phyloP scores from a whole-genome alignment of 2,329 filamentous ascomycete genomes.

The Coniochaeta hoffmannii region DNA sequence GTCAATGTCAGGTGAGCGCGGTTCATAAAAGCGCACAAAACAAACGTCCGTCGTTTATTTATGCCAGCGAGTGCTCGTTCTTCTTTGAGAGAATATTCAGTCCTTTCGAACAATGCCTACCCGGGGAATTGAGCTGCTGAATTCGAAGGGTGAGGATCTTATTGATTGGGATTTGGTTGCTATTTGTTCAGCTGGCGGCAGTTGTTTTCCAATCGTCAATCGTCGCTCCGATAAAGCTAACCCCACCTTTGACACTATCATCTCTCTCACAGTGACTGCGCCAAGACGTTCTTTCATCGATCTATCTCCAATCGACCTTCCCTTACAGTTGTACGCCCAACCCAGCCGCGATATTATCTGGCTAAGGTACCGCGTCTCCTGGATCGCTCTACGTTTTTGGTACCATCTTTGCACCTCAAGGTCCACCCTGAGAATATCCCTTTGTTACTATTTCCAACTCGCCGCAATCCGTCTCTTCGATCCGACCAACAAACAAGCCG shows the following conservation, averaged over 20 bases:
- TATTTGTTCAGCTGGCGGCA: neutral
- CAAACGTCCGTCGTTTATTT: no score
- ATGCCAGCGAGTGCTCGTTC: no score
- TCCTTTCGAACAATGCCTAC: no score
- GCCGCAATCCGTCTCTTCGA: neutral
- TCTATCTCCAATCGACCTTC: conserved; percentile 2
- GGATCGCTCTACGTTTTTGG: neutral
- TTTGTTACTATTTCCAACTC: neutral
- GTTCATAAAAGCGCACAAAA: no score
- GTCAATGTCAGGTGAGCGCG: no score
- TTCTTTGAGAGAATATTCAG: no score
- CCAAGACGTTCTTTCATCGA: neutral
- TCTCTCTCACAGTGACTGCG: conserved; percentile 1
- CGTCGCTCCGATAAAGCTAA: neutral
- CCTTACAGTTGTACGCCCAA: neutral
- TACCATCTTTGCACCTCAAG: neutral
- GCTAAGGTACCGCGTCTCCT: neutral
- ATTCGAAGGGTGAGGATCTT: no score
- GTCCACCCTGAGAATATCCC: neutral
- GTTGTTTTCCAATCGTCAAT: neutral
- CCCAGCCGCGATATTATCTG: neutral
- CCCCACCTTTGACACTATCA: neutral
- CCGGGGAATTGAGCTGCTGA: no score
- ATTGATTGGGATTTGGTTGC: no score
- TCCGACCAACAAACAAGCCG: neutral